Conservation (phyloP, 2,329 filamentous ascomycete genomes). For the Colletotrichum lindemuthianum region DNA sequence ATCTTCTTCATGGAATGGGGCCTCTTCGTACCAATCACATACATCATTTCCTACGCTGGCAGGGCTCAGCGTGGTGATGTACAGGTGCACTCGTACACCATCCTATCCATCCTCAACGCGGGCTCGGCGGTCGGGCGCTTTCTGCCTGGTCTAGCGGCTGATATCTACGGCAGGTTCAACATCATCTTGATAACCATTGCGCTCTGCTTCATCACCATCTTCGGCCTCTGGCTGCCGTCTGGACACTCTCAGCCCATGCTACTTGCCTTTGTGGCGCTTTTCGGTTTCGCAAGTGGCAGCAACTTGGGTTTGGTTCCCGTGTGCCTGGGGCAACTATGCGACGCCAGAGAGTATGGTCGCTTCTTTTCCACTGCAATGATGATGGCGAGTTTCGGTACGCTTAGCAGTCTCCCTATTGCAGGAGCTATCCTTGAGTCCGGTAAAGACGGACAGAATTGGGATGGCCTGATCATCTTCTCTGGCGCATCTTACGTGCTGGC, state of each 20-base stretch:
- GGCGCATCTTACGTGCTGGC: slow-evolving; percentile 32
- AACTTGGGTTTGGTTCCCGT: slow-evolving; percentile 83
- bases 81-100: slow-evolving; percentile 72
- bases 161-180: slow-evolving; percentile 83
- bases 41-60: slow-evolving; percentile 77
- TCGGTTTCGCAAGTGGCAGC: slow-evolving; percentile 82
- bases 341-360: slow-evolving; percentile 77
- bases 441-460: slow-evolving; percentile 26
- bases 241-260: slow-evolving; percentile 64
- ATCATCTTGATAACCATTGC: slow-evolving; percentile 76
- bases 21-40: slow-evolving; percentile 79
- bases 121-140: slow-evolving; percentile 81
- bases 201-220: slow-evolving; percentile 62
- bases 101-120: slow-evolving; percentile 84
- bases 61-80: slow-evolving; percentile 63
- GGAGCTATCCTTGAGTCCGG: slow-evolving; percentile 44
- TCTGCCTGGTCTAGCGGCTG: slow-evolving; percentile 79
- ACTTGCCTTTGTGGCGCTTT: slow-evolving; percentile 75
- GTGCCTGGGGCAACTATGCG: slow-evolving; percentile 83
- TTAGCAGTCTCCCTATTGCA: slow-evolving; percentile 58
- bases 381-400: slow-evolving; percentile 76
- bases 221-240: slow-evolving; percentile 77
- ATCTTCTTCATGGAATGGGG: slow-evolving; percentile 79
- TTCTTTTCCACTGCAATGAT: slow-evolving; percentile 83
- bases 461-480: slow-evolving; percentile 29